Evolutionary conservation across 371 early-diverging fungal species (phyloP).

Genomic region (Cokeromyces recurvatus): DNA sequence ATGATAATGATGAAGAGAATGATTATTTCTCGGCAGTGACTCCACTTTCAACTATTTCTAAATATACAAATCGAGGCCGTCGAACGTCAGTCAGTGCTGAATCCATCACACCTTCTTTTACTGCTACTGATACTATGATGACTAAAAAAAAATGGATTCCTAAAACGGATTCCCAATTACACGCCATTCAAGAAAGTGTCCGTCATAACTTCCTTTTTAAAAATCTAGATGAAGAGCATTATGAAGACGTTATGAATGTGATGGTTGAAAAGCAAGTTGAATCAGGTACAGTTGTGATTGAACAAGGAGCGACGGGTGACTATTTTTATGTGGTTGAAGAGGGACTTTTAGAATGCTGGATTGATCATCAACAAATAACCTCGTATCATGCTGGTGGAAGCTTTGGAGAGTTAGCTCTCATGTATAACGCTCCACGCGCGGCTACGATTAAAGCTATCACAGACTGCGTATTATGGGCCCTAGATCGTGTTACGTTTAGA

Average conservation of each 20-base stretch:
- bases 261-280: slow-evolving; percentile 74
- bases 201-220: slow-evolving; percentile 86
- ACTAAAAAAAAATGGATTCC: slow-evolving; percentile 69
- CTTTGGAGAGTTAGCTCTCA: slow-evolving; percentile 87
- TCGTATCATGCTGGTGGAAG: slow-evolving; percentile 65
- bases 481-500: slow-evolving; percentile 78
- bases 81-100: slow-evolving; percentile 94
- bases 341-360: slow-evolving; percentile 88
- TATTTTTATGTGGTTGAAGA: slow-evolving; percentile 94
- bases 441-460: slow-evolving; percentile 74
- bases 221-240: slow-evolving; percentile 91
- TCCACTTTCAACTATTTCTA: slow-evolving; percentile 24
- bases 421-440: slow-evolving; percentile 88
- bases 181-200: slow-evolving; percentile 74
- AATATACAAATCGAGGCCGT: slow-evolving; percentile 62
- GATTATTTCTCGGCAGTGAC: slow-evolving; percentile 45
- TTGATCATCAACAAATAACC: slow-evolving; percentile 63
- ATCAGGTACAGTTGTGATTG: slow-evolving; percentile 75
- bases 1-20: slow-evolving; percentile 14
- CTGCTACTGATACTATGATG: too few relatives aligned
- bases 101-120: slow-evolving; percentile 87
- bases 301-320: slow-evolving; percentile 93
- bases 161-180: slow-evolving; percentile 75
- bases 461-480: slow-evolving; percentile 72
- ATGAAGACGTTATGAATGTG: slow-evolving; percentile 87